Evolutionary conservation across 129 eudicot genomes (phyloP).

Genomic region (Pittosporum tobira): DNA sequence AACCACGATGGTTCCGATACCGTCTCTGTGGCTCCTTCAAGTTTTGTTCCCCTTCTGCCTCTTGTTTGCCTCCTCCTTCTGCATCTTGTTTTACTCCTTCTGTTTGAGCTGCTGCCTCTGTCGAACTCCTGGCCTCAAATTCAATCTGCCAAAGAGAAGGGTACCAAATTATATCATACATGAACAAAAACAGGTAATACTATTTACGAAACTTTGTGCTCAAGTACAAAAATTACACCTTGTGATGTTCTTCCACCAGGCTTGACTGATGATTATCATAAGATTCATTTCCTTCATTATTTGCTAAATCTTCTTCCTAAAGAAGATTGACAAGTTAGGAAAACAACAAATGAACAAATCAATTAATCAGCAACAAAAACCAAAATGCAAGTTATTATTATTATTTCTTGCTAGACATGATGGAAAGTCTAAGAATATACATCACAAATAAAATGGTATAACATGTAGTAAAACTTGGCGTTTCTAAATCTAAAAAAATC

Average conservation of each 20-base stretch:
- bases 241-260: constrained; percentile 30
- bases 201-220: background rate
- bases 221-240: constrained; percentile 25
- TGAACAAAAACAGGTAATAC: background rate
- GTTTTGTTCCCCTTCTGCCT: constrained; percentile 24
- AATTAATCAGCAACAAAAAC: background rate
- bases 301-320: constrained; percentile 40
- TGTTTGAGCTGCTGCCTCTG: constrained; percentile 24
- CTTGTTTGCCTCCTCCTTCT: constrained; percentile 9
- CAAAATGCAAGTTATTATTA: too few species aligned
- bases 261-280: constrained; percentile 35
- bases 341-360: background rate
- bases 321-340: constrained; percentile 12
- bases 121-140: constrained; percentile 26
- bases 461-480: background rate
- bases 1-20: constrained; percentile 17
- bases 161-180: background rate
- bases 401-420: too few species aligned
- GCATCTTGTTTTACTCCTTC: too few species aligned
- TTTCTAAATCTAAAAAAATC: background rate
- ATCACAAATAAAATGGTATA: background rate
- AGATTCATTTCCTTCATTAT: constrained; percentile 31
- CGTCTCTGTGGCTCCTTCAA: constrained; percentile 27
- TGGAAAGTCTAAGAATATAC: background rate
- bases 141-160: constrained; percentile 30